Conservation (phyloP, 2,329 filamentous ascomycete genomes). For the Verticillium albo-atrum region DNA sequence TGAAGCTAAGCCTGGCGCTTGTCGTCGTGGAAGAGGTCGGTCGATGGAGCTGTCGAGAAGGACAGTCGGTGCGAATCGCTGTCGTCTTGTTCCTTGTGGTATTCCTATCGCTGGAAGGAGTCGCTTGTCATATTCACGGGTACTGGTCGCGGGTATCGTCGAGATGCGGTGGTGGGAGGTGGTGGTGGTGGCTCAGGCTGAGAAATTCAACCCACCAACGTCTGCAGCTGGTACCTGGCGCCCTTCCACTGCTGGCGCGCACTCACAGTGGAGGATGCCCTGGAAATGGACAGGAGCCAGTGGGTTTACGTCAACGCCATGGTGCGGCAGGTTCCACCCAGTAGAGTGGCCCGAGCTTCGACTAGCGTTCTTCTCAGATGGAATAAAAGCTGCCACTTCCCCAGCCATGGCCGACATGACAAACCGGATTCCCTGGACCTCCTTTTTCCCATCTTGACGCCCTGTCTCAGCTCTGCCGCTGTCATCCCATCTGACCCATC, state of each 20-base stretch:
- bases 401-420: neutral
- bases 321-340: neutral
- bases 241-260: neutral
- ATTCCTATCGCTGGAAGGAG: neutral
- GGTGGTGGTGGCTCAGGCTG: neutral
- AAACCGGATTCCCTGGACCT: neutral
- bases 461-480: neutral
- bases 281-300: neutral
- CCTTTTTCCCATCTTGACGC: neutral
- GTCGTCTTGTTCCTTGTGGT: neutral
- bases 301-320: neutral
- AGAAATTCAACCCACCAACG: neutral
- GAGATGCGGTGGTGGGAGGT: neutral
- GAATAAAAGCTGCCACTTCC: neutral
- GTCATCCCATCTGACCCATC: neutral
- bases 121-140: neutral
- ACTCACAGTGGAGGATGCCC: neutral
- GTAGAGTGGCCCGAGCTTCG: neutral
- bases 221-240: neutral
- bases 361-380: neutral
- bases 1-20: neutral
- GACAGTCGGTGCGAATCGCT: neutral
- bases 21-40: neutral
- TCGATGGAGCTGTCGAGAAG: neutral
- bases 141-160: neutral